Conservation (phyloP, 2,329 filamentous ascomycete species). For the Chrysosporium queenslandicum region DNA sequence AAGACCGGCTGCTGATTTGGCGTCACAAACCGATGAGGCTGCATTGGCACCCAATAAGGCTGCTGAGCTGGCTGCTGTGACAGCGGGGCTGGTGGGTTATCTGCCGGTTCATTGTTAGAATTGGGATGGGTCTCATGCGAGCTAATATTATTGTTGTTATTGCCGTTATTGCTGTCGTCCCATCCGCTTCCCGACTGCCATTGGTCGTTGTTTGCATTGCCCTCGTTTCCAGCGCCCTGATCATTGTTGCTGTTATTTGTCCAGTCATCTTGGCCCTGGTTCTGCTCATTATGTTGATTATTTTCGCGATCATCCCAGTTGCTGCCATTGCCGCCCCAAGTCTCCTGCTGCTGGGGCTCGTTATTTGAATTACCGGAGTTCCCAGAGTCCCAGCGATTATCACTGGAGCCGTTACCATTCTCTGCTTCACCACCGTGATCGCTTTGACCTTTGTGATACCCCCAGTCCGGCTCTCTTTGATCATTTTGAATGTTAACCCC, state of each 20-base stretch:
- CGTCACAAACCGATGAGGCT: slow-evolving; percentile 5
- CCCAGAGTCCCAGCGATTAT: not conserved
- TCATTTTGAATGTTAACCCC: not conserved
- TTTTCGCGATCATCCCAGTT: not conserved
- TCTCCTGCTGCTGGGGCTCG: not conserved
- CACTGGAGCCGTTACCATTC: not conserved
- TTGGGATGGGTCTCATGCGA: not conserved
- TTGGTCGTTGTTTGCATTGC: not conserved
- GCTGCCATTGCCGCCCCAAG: not conserved
- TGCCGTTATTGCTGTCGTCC: not conserved
- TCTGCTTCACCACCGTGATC: not conserved
- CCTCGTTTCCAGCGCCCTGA: not conserved
- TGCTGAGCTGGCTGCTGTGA: not conserved
- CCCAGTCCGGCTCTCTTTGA: not conserved
- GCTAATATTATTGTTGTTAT: not conserved
- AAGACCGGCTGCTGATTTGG: slow-evolving; percentile 6
- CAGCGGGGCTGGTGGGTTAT: slow-evolving; percentile 1
- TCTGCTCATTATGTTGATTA: not conserved
- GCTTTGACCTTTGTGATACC: not conserved
- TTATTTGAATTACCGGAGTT: slow-evolving; percentile 1
- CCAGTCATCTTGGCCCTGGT: not conserved
- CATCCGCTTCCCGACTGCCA: not conserved
- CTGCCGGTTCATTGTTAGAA: slow-evolving; percentile 2
- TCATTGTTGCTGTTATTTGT: not conserved
- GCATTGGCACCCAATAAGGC: slow-evolving; percentile 1